Evolutionary conservation across 768 basidiomycete genomes (phyloP).

Genomic region (Sistotremastrum niveocremeum): DNA sequence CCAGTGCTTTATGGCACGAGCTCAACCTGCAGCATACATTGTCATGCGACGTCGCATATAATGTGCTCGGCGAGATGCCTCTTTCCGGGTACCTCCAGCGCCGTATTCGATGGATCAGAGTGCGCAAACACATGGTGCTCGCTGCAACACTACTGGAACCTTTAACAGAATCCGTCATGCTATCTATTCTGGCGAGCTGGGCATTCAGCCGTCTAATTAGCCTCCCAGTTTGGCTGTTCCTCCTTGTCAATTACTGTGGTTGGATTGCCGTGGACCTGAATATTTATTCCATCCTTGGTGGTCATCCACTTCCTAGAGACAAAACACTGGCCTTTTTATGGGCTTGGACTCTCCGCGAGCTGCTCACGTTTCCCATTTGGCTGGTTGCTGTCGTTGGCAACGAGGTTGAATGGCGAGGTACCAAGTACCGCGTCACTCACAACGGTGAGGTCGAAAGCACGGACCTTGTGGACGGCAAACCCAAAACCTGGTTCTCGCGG

Average conservation of each 20-base stretch:
- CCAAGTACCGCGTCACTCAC: slow-evolving; percentile 52
- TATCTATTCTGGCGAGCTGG: slow-evolving; percentile 49
- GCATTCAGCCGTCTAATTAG: slow-evolving; percentile 38
- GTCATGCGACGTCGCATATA: slow-evolving; percentile 81
- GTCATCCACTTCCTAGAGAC: slow-evolving; percentile 39
- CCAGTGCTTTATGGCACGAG: slow-evolving; percentile 84
- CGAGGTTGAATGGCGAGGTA: slow-evolving; percentile 81
- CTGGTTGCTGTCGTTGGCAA: slow-evolving; percentile 66
- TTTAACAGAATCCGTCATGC: slow-evolving; percentile 74
- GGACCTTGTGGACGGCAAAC: neutral
- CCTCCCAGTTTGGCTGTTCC: slow-evolving; percentile 39
- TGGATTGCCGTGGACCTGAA: slow-evolving; percentile 78
- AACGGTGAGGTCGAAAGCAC: slow-evolving; percentile 52
- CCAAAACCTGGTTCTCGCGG: neutral
- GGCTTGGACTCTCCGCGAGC: slow-evolving; percentile 73
- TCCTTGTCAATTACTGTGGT: slow-evolving; percentile 42
- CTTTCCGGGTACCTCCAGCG: slow-evolving; percentile 77
- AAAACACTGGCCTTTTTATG: slow-evolving; percentile 46
- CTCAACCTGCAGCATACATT: slow-evolving; percentile 77
- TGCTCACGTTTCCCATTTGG: slow-evolving; percentile 83
- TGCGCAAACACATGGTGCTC: slow-evolving; percentile 87
- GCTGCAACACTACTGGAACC: slow-evolving; percentile 83
- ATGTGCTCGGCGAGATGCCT: slow-evolving; percentile 81
- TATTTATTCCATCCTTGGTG: slow-evolving; percentile 65
- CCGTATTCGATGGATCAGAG: slow-evolving; percentile 92